Base-by-base conservation (phyloP, 805 yeast species). In the Hanseniaspora thailandica region DNA sequence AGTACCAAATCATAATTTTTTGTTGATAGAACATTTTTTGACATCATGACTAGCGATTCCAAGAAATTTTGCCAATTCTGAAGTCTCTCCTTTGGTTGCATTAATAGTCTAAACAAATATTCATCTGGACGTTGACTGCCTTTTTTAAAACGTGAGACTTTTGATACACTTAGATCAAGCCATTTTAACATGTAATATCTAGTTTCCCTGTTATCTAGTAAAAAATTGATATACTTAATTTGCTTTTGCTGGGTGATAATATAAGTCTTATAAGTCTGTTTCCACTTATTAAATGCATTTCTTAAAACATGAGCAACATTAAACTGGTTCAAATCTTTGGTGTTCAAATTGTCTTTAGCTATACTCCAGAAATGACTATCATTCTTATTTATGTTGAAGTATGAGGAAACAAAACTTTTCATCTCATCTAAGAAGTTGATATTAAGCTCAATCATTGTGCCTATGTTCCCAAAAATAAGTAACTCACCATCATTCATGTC, bases 401-500 rank as follows among this genome's bases (percentile, higher is more conserved):
- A 26, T 17, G 30, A 22, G 23, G 48, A 41, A 3, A 53, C 15
- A 17, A n/a, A 22, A n/a, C 23, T 3, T 12, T 26, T 44, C 1
- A 63, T 35, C 3, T 61, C 56, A 4, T 58, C 59, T 8, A 64
- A 35, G 19, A 73, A 65, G 4, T 68, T 52, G 15, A 63, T 61
- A 55, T 73, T 68, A 5, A 72, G 58, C 9, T 70, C 68, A 5
- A 66, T 53, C 31, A 76, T 65, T 1, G 72, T 66, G 15, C 65
- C 70, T 36, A 73, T 58, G 56, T 74, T 73, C 1, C 76, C 75
- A 62, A 76, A 75, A 1, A 76, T 57, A 7, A 68, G 51, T 5
- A 67, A 44, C 52, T 69, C 70, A 31, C 74, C 76, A 23, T 62
- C 62, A 1, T 63, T 56, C 8, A 52, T 55, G 2, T 34, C 43